Percentiles rank a stretch among this genome's conserved stretches.
Conservation (phyloP, 805 yeast genomes). For the Metschnikowia henanensis region DNA sequence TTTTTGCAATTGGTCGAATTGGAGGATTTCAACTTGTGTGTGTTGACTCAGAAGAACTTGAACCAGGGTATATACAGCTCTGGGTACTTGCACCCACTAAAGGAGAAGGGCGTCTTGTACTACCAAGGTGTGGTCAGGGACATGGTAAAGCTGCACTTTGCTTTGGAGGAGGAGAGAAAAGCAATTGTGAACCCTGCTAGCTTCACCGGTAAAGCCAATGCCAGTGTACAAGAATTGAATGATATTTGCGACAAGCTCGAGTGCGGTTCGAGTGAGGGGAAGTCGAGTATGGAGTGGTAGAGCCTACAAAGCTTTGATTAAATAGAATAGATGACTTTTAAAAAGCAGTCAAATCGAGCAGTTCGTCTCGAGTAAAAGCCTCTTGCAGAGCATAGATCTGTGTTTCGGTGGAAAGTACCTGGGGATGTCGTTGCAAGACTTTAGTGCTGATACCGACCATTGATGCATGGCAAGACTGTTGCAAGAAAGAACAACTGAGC, state of each 20-base stretch:
- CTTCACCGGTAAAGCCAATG: constrained; percentile 40
- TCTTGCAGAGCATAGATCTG: no score
- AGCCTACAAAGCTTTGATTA: neutral
- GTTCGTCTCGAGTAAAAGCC: no score
- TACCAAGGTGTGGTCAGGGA: constrained; percentile 56
- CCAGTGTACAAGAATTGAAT: constrained; percentile 48
- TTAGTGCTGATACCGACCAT: no score
- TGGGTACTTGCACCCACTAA: constrained; percentile 58
- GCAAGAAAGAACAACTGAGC: no score
- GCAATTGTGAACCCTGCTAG: constrained; percentile 52
- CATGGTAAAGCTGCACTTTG: constrained; percentile 57
- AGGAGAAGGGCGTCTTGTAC: constrained; percentile 58
- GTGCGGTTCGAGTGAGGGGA: constrained; percentile 29
- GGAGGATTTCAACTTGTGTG: constrained; percentile 61
- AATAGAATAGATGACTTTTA: neutral
- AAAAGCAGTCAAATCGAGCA: no score
- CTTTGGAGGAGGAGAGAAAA: constrained; percentile 45
- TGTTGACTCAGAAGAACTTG: constrained; percentile 57
- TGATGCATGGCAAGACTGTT: no score
- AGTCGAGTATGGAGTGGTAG: constrained; percentile 19
- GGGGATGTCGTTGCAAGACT: no score
- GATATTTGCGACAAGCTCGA: constrained; percentile 50
- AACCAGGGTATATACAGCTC: constrained; percentile 60
- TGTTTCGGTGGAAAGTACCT: no score
- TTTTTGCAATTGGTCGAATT: constrained; percentile 60